phyloP scores from a whole-genome alignment of 164 flowering plant species.

The Liriodendron chinense region DNA sequence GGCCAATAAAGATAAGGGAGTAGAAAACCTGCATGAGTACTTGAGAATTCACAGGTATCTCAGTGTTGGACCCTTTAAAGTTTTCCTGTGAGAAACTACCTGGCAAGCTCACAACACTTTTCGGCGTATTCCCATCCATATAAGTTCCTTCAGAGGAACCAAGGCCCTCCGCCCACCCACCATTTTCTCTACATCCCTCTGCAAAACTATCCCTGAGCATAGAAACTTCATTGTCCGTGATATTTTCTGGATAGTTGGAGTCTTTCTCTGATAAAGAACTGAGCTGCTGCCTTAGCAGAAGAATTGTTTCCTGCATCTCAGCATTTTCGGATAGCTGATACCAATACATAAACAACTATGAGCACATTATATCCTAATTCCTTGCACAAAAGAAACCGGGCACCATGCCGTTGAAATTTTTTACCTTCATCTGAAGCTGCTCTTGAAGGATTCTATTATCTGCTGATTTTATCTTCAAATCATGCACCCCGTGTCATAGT shows the following conservation, averaged over 20 bases:
- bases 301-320: slow-evolving; percentile 78
- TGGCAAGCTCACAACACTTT: slow-evolving; percentile 53
- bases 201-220: slow-evolving; percentile 15
- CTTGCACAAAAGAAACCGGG: background rate
- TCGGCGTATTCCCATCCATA: slow-evolving; percentile 46
- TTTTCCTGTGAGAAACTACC: slow-evolving; percentile 43
- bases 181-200: slow-evolving; percentile 21
- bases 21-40: slow-evolving; percentile 49
- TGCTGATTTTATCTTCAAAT: slow-evolving; percentile 68
- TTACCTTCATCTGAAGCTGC: slow-evolving; percentile 74
- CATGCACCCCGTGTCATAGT: slow-evolving; percentile 14
- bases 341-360: slow-evolving; percentile 3
- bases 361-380: slow-evolving; percentile 3
- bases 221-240: slow-evolving; percentile 17
- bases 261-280: slow-evolving; percentile 34
- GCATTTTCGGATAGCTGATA: slow-evolving; percentile 57
- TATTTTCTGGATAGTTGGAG: slow-evolving; percentile 20
- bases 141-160: slow-evolving; percentile 34
- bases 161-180: slow-evolving; percentile 19
- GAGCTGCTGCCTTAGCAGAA: slow-evolving; percentile 60
- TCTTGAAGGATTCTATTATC: slow-evolving; percentile 85
- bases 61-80: slow-evolving; percentile 33
- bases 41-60: slow-evolving; percentile 36
- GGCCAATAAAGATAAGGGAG: background rate
- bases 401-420: background rate